A percentile compares a stretch with the other conserved stretches of the same genome.
Evolutionary conservation across 371 early-diverging fungal species (phyloP).

Genomic region (Mortierella polycephala): DNA sequence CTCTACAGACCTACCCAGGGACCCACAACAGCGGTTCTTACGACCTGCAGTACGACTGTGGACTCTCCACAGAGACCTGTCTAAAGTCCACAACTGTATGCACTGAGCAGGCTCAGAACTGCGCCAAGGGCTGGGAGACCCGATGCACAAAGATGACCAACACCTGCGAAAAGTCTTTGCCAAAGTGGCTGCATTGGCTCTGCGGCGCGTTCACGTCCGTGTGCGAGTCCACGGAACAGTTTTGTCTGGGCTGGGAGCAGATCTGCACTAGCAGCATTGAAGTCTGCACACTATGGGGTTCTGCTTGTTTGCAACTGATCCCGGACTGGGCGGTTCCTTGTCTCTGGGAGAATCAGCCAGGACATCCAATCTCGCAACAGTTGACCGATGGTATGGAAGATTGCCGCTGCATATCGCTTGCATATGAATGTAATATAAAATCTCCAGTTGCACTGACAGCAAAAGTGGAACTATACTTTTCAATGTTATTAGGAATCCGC

Average conservation of each 20-base stretch:
- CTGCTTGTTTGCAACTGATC: constrained; percentile 34
- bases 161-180: constrained; percentile 30
- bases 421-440: no score
- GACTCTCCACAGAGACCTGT: constrained; percentile 28
- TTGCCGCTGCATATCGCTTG: background rate
- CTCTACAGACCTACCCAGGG: constrained; percentile 50
- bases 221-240: constrained; percentile 43
- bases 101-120: constrained; percentile 36
- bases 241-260: constrained; percentile 53
- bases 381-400: constrained; percentile 44
- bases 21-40: constrained; percentile 57
- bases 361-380: constrained; percentile 42
- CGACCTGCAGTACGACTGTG: constrained; percentile 51
- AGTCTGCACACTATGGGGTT: constrained; percentile 46
- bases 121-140: constrained; percentile 33
- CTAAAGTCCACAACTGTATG: constrained; percentile 38
- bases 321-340: constrained; percentile 48
- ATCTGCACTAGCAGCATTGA: constrained; percentile 45
- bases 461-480: background rate
- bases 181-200: constrained; percentile 52
- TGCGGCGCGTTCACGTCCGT: constrained; percentile 46
- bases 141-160: constrained; percentile 49
- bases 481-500: constrained; percentile 36
- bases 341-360: constrained; percentile 58
- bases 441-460: background rate